Conservation (phyloP, 257 asterid species). For the Primulina huaijiensis region DNA sequence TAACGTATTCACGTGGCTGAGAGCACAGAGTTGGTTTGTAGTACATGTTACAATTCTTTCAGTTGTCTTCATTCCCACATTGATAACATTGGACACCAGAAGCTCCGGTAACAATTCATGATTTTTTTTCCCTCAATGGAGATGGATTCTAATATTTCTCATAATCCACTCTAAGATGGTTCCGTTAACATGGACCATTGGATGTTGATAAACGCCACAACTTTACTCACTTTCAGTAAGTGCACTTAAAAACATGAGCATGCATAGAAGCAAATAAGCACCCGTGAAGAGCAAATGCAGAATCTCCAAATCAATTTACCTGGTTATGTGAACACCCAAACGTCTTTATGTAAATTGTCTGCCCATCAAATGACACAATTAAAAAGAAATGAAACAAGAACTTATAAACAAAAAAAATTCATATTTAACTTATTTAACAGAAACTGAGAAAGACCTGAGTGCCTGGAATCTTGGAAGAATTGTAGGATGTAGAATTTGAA, state of each 20-base stretch:
- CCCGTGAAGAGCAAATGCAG: background rate
- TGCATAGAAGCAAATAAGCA: background rate
- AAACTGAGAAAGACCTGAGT: constrained; percentile 56
- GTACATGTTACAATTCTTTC: background rate
- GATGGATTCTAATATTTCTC: background rate
- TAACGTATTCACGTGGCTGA: background rate
- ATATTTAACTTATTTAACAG: background rate
- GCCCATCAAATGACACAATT: constrained; percentile 30
- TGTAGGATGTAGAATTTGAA: constrained; percentile 27
- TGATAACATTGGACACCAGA: background rate
- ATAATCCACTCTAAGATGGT: background rate
- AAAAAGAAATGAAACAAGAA: background rate
- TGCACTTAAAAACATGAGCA: background rate
- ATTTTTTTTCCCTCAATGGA: background rate
- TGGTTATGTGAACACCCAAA: constrained; percentile 95
- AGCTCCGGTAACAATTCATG: background rate
- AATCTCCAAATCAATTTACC: constrained; percentile 34
- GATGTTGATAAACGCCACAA: background rate
- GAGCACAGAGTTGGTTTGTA: background rate
- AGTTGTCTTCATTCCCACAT: background rate
- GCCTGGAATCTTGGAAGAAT: constrained; percentile 67
- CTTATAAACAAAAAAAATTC: background rate
- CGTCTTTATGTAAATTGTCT: constrained; percentile 87
- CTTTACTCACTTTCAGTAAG: background rate
- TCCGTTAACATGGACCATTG: background rate